Conservation (phyloP, 148 eudicot species). For the Rhododendron ovatum region DNA sequence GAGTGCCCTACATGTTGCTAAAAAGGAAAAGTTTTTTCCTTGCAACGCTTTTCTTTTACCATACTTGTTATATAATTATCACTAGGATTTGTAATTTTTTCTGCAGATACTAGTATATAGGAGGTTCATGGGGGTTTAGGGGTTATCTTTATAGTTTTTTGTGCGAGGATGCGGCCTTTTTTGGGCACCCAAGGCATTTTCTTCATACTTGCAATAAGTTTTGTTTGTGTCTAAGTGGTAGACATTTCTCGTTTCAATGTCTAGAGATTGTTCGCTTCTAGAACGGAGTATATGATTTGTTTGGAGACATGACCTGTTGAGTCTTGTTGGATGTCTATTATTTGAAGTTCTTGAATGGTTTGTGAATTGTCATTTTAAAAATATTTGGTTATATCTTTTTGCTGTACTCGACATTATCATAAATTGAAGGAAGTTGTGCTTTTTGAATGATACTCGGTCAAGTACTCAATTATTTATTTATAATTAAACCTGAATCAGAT, state of each 20-base stretch:
- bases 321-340: background rate
- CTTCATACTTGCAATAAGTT: background rate
- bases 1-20: background rate
- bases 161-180: background rate
- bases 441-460: background rate
- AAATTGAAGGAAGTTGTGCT: background rate
- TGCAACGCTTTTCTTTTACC: background rate
- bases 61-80: background rate
- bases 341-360: background rate
- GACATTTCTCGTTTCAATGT: background rate
- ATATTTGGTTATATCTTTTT: background rate
- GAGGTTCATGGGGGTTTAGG: background rate
- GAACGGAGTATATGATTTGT: background rate
- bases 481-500: background rate
- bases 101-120: background rate
- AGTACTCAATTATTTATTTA: background rate
- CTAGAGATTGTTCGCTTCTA: background rate
- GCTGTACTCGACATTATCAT: background rate
- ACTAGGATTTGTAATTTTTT: background rate
- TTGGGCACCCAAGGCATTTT: background rate
- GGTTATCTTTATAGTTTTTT: background rate
- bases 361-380: background rate
- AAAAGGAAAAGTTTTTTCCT: background rate
- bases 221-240: background rate
- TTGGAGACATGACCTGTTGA: background rate